Base-by-base conservation (phyloP, 2,329 filamentous ascomycete genomes). In the Chaetomium sp. region DNA sequence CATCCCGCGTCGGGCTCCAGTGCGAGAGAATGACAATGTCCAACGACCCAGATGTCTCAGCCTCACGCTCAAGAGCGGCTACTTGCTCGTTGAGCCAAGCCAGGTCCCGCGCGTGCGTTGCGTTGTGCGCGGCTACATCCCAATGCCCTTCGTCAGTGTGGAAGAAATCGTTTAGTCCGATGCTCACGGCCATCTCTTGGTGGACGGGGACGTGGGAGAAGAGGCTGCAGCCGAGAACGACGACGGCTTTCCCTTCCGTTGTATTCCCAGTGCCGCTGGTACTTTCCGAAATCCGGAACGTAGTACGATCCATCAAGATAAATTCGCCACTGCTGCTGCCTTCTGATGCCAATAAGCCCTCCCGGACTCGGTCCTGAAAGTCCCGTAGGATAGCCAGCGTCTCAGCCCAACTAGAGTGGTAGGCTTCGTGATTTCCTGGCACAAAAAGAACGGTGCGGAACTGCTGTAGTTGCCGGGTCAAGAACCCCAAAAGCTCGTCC, bases 401-500 rank as follows among this genome's bases (percentile, higher is more conserved):
- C 0, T 63, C 57, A 2, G 61, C 43, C 74, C 74, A 78, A 41
- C 11, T 68, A 4, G 71, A 72, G 46, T 67, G 62, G 59, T 78
- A 82, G 0, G 79, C 70, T 62, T 85, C 81, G 62, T 84, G 80
- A 60, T 84, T 84, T 0, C 81, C 79, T 0, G 76, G 65, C 0
- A 84, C 70, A 35, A 81, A 71, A 42, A 84, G 72, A 1, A 84
- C 76, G 1, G 69, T 64, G 5, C 68, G 64, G 60, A 82, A 84
- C 6, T 73, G 67, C 1, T 41, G 36, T 2, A 84, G 72, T 60
- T 82, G 79, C 2, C 59, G 62, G 10, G 64, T 69, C 8, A 84
- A 65, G 60, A 84, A 84, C 1, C 37, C 52, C 37, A 76, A 68
- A 59, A 74, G 74, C 0, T 74, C 72, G 11, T 71, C 62, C 43